Evolutionary conservation across 805 yeast species (phyloP), one percentile per base, ranked within the genome.

Genomic region (Kazachstania taianensis): DNA sequence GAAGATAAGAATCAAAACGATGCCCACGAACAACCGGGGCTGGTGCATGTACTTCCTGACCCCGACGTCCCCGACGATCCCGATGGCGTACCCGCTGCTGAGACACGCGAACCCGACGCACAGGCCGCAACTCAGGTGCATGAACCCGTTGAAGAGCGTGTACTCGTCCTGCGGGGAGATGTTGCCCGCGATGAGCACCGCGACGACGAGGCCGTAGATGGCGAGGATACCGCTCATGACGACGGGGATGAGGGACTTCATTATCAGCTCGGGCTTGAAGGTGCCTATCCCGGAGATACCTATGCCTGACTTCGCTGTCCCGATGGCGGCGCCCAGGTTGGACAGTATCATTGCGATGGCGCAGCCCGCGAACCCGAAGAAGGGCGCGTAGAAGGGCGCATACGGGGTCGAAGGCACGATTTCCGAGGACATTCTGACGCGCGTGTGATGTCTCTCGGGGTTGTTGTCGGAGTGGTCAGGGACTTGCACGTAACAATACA

Each of bases 211-310:
- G 3, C 99, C 99, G 59, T 92, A 92, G 35, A 92, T 96, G 8
- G 97, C 86, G 41, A 92, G 67, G 54, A 92, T 92, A 75, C 99
- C 99, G 44, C 92, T 78, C 94, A 92, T 86, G 45, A 92, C 95
- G 32, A 92, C 99, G 13, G 99, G 99, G 49, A 92, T 87, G 34
- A 92, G 69, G 6, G 92, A 81, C 61, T 81, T 83, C 97, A 92
- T 92, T 53, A 92, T 86, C 53, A 92, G 69, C 54, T 92, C 98
- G 9, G 99, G 99, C 58, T 83, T 82, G 66, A 89, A 92, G 32
- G 95, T 81, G 69, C 97, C 96, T 46, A 92, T 86, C 70, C 97
- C 99, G 22, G 96, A 68, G 51, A 92, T 92, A 71, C 99, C 99
- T 44, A 92, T 79, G 40, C 99, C 99, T 30, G 95, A 82, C 63